Evolutionary conservation across 75 land plant species (phyloP).

Genomic region (Azolla pinnata): DNA sequence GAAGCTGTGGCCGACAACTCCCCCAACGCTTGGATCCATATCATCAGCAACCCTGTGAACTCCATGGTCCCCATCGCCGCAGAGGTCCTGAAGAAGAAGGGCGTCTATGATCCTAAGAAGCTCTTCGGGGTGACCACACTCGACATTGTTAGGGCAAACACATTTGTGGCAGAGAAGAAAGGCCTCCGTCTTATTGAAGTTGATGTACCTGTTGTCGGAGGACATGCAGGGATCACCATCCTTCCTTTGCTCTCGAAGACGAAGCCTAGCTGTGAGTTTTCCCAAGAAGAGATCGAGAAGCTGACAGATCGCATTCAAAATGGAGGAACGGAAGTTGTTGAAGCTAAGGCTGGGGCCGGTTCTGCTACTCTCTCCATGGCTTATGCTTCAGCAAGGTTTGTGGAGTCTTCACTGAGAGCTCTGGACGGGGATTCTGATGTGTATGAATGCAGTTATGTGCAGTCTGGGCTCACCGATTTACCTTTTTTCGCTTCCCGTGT

Average conservation of each 20-base stretch:
- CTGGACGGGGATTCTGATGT: constrained; percentile 78
- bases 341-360: constrained; percentile 82
- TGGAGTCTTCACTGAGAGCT: constrained; percentile 76
- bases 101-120: constrained; percentile 72
- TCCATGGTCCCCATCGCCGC: constrained; percentile 83
- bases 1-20: constrained; percentile 74
- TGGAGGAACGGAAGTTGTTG: constrained; percentile 85
- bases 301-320: constrained; percentile 69
- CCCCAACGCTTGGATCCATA: constrained; percentile 64
- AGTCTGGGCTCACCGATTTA: constrained; percentile 63
- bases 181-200: constrained; percentile 69
- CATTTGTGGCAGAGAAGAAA: constrained; percentile 80
- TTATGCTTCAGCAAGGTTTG: constrained; percentile 87
- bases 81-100: constrained; percentile 68
- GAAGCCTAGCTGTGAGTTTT: constrained; percentile 55
- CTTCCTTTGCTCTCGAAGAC: constrained; percentile 75
- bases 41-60: constrained; percentile 83
- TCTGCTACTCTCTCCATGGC: constrained; percentile 92
- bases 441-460: constrained; percentile 59
- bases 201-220: constrained; percentile 82
- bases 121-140: constrained; percentile 81
- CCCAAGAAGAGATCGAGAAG: constrained; percentile 62
- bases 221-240: constrained; percentile 83
- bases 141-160: constrained; percentile 80
- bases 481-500: constrained; percentile 81